Conservation (phyloP, 2,329 filamentous ascomycete genomes). For the Arthrocladium fulminans region DNA sequence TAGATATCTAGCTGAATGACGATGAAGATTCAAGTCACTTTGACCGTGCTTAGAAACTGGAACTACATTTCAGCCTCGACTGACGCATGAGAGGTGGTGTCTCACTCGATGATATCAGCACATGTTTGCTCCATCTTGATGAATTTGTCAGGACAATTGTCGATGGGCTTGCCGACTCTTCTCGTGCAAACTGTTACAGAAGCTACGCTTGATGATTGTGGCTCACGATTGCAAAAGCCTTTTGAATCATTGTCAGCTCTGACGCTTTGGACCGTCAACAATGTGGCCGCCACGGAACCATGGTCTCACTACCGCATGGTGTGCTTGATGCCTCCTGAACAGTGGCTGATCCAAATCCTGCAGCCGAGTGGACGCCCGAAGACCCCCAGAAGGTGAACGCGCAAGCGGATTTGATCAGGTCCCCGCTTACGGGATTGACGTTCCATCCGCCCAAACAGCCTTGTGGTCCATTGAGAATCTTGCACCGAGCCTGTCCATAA, state of each 20-base stretch:
- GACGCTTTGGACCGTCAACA: not conserved
- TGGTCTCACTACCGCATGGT: not conserved
- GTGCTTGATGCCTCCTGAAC: not conserved
- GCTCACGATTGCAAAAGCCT: too few species aligned
- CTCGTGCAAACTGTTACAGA: not conserved
- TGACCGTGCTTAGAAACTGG: too few species aligned
- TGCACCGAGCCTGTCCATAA: too few species aligned
- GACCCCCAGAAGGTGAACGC: not conserved
- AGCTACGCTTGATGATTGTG: too few species aligned
- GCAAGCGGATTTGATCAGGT: not conserved
- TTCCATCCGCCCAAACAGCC: too few species aligned
- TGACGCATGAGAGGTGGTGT: not conserved
- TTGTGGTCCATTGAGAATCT: too few species aligned
- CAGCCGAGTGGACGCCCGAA: not conserved
- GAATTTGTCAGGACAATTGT: too few species aligned
- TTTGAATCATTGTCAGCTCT: too few species aligned
- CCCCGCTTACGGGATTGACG: not conserved
- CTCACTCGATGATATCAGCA: not conserved
- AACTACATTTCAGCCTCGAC: too few species aligned
- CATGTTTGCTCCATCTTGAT: not conserved
- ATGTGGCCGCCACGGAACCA: not conserved
- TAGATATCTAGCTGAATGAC: too few species aligned
- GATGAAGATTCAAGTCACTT: too few species aligned
- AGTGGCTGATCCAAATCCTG: not conserved
- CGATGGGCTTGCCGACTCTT: too few species aligned